A percentile compares a stretch with the other conserved stretches of the same genome.
Conservation (phyloP, 1,139 yeast species). For the Lodderomyces orthopsilosis region DNA sequence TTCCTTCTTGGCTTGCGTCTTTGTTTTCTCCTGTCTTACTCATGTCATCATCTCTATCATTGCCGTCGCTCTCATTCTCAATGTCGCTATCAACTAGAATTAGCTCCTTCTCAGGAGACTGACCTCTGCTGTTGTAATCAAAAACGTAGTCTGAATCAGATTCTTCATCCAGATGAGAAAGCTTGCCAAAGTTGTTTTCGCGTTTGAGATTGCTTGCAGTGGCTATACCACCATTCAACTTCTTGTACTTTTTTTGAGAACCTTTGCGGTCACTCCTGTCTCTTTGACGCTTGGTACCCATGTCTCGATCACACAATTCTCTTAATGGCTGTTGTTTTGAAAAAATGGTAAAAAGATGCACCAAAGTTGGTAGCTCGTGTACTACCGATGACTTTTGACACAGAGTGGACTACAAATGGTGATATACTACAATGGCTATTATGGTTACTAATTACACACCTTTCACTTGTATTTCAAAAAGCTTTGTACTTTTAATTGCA, state of each 20-base stretch:
- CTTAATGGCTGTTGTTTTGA: background rate
- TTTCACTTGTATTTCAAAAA: too few relatives aligned
- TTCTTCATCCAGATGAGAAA: background rate
- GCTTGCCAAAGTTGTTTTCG: background rate
- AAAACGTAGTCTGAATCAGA: constrained; percentile 2
- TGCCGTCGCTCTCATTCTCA: constrained; percentile 4
- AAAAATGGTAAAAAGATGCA: constrained; percentile 11
- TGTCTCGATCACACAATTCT: background rate
- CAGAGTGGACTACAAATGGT: too few relatives aligned
- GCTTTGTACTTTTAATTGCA: too few relatives aligned
- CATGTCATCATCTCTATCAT: background rate
- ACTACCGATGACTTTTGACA: too few relatives aligned
- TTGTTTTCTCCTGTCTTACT: constrained; percentile 18
- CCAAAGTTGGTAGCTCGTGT: constrained; percentile 22
- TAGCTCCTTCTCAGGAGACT: background rate
- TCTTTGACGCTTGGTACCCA: background rate
- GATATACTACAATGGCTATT: too few relatives aligned
- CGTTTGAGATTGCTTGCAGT: background rate
- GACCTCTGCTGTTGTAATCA: background rate
- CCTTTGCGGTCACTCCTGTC: background rate
- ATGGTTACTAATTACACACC: too few relatives aligned
- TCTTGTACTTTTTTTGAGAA: background rate
- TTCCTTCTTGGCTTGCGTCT: constrained; percentile 12
- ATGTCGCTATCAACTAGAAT: constrained; percentile 8
- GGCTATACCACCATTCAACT: background rate